Evolutionary conservation across 2,329 filamentous ascomycete genomes (phyloP).

Genomic region (Thelonectria rubi): DNA sequence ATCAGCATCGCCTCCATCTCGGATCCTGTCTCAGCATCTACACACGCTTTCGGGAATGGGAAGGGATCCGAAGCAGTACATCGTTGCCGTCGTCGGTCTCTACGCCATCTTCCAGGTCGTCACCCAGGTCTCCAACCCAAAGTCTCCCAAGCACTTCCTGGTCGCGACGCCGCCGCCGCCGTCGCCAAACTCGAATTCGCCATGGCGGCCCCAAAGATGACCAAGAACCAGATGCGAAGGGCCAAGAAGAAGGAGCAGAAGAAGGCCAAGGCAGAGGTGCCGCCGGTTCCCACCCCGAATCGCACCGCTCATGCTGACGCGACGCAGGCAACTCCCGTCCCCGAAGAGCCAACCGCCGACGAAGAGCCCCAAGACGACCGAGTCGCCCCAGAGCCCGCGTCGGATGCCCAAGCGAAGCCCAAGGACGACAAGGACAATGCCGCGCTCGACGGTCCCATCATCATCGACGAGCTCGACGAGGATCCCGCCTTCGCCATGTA

Average conservation of each 20-base stretch:
- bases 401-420: constrained; percentile 56
- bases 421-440: constrained; percentile 46
- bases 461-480: constrained; percentile 70
- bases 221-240: constrained; percentile 93
- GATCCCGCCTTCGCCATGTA: constrained; percentile 86
- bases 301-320: constrained; percentile 28
- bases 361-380: constrained; percentile 41
- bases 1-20: constrained; percentile 14
- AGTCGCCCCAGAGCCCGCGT: constrained; percentile 47
- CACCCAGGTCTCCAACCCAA: constrained; percentile 47
- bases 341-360: constrained; percentile 32
- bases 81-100: constrained; percentile 46
- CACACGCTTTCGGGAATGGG: constrained; percentile 44
- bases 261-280: constrained; percentile 67
- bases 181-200: constrained; percentile 44
- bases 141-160: constrained; percentile 39
- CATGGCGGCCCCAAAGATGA: constrained; percentile 77
- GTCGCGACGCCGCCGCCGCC: constrained; percentile 37
- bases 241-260: constrained; percentile 96
- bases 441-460: constrained; percentile 59
- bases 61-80: constrained; percentile 51
- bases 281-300: background rate
- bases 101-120: constrained; percentile 51
- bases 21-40: constrained; percentile 15
- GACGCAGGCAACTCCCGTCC: constrained; percentile 32